Conservation (phyloP, 352 stramenopile species). For the Phytopythium sindhum region DNA sequence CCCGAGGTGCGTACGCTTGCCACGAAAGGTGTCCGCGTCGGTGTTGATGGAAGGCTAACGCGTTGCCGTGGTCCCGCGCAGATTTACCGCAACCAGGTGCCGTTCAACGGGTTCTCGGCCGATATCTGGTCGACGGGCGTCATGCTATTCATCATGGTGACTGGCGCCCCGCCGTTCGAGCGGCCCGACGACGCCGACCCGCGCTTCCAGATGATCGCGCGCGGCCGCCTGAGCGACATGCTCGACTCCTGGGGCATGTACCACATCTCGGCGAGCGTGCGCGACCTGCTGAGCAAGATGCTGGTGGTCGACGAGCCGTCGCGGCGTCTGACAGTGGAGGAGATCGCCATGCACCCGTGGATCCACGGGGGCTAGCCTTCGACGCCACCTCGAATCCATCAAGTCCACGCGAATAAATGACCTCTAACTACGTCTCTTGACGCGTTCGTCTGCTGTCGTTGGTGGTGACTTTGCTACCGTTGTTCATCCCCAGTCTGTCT, state of each 20-base stretch:
- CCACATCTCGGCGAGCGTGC: constrained; percentile 67
- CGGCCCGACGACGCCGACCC: constrained; percentile 75
- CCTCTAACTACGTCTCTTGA: not conserved
- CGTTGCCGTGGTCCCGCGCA: constrained; percentile 12
- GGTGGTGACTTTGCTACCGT: constrained; percentile 9
- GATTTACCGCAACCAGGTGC: constrained; percentile 88
- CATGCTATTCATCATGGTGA: constrained; percentile 95
- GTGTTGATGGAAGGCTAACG: not conserved
- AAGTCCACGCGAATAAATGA: constrained; percentile 8
- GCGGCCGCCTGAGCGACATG: constrained; percentile 78
- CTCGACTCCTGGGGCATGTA: constrained; percentile 86
- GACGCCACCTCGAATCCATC: constrained; percentile 12
- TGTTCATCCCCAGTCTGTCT: constrained; percentile 53
- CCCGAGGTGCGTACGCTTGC: constrained; percentile 47
- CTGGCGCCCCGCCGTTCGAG: constrained; percentile 90
- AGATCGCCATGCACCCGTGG: constrained; percentile 84
- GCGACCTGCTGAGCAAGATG: constrained; percentile 75
- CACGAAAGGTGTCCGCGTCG: not conserved
- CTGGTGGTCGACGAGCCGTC: constrained; percentile 80
- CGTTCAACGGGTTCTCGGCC: constrained; percentile 89
- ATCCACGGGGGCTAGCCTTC: constrained; percentile 53
- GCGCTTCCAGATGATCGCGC: constrained; percentile 84
- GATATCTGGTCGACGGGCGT: constrained; percentile 94
- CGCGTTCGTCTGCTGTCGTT: not conserved
- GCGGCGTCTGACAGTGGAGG: constrained; percentile 69